Evolutionary conservation across 208 protist genomes (phyloP).

Genomic region (Acanthamoeba quina): DNA sequence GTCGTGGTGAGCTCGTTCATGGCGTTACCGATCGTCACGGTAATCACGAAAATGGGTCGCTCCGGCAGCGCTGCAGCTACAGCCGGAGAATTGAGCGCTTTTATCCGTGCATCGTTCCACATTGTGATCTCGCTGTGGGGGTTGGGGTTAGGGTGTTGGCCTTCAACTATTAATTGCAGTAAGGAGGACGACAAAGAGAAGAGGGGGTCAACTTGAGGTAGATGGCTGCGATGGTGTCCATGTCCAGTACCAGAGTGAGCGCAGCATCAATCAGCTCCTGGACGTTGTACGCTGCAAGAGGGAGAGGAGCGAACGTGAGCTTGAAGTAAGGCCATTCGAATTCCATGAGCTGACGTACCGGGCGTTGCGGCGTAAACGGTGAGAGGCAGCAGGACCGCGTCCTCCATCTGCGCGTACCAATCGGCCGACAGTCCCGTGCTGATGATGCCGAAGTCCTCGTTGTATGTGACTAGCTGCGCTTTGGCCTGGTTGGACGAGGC

Average conservation of each 20-base stretch:
- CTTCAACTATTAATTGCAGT: too few relatives aligned
- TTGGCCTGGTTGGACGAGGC: background rate
- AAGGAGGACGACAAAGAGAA: too few relatives aligned
- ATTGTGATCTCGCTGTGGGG: background rate
- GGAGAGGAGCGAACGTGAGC: too few relatives aligned
- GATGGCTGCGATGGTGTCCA: background rate
- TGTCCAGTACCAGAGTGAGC: background rate
- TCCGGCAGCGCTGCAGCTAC: background rate
- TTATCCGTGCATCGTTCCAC: slow-evolving; percentile 24
- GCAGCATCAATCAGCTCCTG: background rate
- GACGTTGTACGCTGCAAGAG: background rate
- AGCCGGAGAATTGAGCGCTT: background rate
- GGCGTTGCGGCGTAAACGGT: background rate
- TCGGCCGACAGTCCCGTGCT: background rate
- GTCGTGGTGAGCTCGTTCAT: background rate
- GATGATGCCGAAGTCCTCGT: slow-evolving; percentile 3
- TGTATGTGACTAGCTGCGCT: background rate
- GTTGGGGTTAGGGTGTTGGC: too few relatives aligned
- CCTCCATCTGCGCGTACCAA: background rate
- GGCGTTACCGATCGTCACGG: background rate
- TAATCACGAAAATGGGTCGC: background rate
- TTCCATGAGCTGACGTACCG: background rate
- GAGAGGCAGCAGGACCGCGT: background rate
- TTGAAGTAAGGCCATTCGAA: background rate
- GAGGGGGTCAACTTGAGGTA: background rate